These are phyloP conservation scores for Komagataella mondaviorum DNA, from an alignment of 805 yeast species.

Conservation along the genomic window DNA sequence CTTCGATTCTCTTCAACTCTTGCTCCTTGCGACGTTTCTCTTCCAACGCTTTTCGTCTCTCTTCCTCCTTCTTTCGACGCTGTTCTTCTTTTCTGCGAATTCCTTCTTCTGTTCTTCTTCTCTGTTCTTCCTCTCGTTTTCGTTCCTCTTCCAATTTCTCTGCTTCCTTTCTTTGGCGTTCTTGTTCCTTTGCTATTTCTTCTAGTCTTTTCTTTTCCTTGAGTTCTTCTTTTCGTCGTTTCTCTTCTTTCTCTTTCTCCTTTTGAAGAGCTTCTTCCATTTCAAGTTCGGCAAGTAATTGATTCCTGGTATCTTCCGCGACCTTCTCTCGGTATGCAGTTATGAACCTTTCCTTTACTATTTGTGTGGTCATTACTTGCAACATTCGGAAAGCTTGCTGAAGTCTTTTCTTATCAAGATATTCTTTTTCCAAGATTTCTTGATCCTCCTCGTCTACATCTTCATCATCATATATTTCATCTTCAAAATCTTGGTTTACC, in stretches of 20 bases:
- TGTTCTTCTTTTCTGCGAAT: constrained; percentile 28
- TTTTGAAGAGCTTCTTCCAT: constrained; percentile 53
- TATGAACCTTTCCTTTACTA: constrained; percentile 61
- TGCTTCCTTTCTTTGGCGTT: constrained; percentile 38
- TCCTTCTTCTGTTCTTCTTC: constrained; percentile 31
- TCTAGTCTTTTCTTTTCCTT: constrained; percentile 55
- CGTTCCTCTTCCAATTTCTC: constrained; percentile 34
- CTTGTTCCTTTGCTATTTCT: constrained; percentile 53
- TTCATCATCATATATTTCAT: constrained; percentile 6
- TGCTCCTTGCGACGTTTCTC: constrained; percentile 21
- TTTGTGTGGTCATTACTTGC: constrained; percentile 65
- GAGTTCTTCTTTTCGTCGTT: constrained; percentile 51
- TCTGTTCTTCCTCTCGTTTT: constrained; percentile 24
- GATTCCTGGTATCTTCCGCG: constrained; percentile 59
- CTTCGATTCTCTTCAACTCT: constrained; percentile 16
- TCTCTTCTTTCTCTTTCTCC: constrained; percentile 54
- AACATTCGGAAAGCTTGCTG: constrained; percentile 73
- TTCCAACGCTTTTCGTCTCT: constrained; percentile 27
- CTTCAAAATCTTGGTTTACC: constrained; percentile 4
- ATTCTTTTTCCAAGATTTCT: constrained; percentile 28
- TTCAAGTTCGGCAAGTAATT: constrained; percentile 54
- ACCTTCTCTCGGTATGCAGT: constrained; percentile 69
- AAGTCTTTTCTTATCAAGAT: constrained; percentile 46
- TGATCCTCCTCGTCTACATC: constrained; percentile 17
- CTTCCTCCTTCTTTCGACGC: constrained; percentile 24